Evolutionary conservation across 352 stramenopile genomes (phyloP).

Genomic region (Pythium coloratum): DNA sequence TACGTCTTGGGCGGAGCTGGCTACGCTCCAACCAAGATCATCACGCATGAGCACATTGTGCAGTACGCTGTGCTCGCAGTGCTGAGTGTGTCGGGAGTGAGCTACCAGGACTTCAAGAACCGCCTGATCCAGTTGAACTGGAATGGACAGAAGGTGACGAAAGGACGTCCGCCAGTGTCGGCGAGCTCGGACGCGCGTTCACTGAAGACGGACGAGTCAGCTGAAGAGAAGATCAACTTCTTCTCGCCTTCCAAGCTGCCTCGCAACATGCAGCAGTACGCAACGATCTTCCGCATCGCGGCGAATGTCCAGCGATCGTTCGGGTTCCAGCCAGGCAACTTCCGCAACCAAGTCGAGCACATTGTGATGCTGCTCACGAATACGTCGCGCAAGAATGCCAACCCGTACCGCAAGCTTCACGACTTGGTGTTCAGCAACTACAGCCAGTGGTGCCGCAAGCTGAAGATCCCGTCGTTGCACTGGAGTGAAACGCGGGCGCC

Average conservation of each 20-base stretch:
- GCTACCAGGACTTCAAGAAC: constrained; percentile 52
- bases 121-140: constrained; percentile 38
- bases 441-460: constrained; percentile 85
- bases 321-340: constrained; percentile 84
- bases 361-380: constrained; percentile 96
- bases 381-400: constrained; percentile 69
- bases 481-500: constrained; percentile 65
- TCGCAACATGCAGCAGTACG: constrained; percentile 84
- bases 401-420: constrained; percentile 84
- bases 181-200: constrained; percentile 78
- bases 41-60: constrained; percentile 53
- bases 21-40: constrained; percentile 48
- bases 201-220: constrained; percentile 50
- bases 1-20: constrained; percentile 62
- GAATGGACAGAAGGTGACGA: constrained; percentile 24
- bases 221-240: constrained; percentile 69
- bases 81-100: constrained; percentile 38
- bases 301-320: constrained; percentile 86
- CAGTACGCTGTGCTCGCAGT: constrained; percentile 59
- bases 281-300: constrained; percentile 77
- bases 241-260: constrained; percentile 73
- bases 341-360: constrained; percentile 97
- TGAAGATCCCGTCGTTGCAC: constrained; percentile 68
- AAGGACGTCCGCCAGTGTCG: constrained; percentile 49
- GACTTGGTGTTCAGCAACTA: constrained; percentile 88